Evolutionary conservation across 129 eudicot genomes (phyloP), one percentile per base, ranked within the genome.

Genomic region (Chrysanthemum seticuspe): DNA sequence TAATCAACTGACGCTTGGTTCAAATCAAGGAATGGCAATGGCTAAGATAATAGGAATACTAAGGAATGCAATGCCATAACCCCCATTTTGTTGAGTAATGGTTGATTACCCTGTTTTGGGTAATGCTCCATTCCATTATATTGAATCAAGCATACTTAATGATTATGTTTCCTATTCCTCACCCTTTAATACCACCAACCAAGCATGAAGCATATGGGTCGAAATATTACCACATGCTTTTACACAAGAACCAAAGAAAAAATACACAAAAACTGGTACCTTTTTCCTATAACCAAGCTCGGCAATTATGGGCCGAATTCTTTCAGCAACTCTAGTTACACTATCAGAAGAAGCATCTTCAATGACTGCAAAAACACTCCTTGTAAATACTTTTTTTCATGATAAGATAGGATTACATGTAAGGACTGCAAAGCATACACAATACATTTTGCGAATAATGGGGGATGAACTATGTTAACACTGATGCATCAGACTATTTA

Each of bases 301-400:
- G 62, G 80, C 86, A 55, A 92, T 80, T 65, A 89, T 59, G 68
- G 13, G 71, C 78, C 83, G 89, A 55, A 92, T 80, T 76, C 77
- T 85, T 73, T 85, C 85, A 10, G 96, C 85, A 83, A 91, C 98
- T 79, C 61, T 83, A 68, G 83, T 65, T 44, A 89, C 80, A 56
- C 80, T 80, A 74, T 87, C 96, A 74, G 80, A 63, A 58, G 96
- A 87, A 70, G 62, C 67, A 44, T 96, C 96, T 83, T 92, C 96
- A 81, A 92, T 79, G 58, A 76, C 98, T 92, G 89, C 80, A 83
- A 82, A 23, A 70, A 48, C 13, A n/a, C 11, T 2, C 13, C 60
- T 15, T 68, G 61, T 76, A 73, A 53, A 58, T 72, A 31, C 3
- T 23, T 77, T 23, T 59, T 29, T 4, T 29, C 55, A 73, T 19